phyloP scores from a whole-genome alignment of 163 green algal species.

The Chlamydomonas reinhardtii region DNA sequence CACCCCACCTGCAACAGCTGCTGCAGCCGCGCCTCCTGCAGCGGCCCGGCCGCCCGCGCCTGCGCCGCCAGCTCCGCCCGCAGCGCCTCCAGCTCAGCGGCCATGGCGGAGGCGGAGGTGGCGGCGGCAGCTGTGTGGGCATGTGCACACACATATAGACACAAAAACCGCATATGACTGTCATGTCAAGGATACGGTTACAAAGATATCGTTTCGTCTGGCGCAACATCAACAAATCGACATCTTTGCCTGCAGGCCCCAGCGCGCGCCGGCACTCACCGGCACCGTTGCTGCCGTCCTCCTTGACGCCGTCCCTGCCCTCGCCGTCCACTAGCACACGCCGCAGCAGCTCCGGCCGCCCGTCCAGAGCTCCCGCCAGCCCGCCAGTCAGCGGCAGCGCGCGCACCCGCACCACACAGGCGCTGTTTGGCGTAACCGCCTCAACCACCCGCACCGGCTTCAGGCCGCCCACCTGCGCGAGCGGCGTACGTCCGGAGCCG shows the following conservation, averaged over 20 bases:
- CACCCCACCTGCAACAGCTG: background rate
- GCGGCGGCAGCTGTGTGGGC: background rate
- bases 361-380: slow-evolving; percentile 74
- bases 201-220: no score
- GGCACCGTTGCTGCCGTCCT: background rate
- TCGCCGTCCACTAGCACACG: slow-evolving; percentile 50
- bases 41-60: background rate
- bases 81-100: slow-evolving; percentile 24
- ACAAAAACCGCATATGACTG: no score
- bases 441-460: slow-evolving; percentile 73
- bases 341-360: slow-evolving; percentile 51
- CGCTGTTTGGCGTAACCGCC: slow-evolving; percentile 81
- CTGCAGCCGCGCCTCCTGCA: slow-evolving; percentile 11
- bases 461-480: slow-evolving; percentile 1
- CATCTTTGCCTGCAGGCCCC: no score
- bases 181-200: no score
- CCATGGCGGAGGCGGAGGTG: background rate
- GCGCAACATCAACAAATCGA: no score
- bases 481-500: no score
- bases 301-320: background rate
- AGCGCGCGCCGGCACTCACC: no score
- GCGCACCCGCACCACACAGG: slow-evolving; percentile 77
- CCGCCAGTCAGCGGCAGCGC: slow-evolving; percentile 76
- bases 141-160: no score
- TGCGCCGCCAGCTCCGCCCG: slow-evolving; percentile 6